Evolutionary conservation across 2,329 filamentous ascomycete species (phyloP).

Genomic region (Ustilaginoidea virens): DNA sequence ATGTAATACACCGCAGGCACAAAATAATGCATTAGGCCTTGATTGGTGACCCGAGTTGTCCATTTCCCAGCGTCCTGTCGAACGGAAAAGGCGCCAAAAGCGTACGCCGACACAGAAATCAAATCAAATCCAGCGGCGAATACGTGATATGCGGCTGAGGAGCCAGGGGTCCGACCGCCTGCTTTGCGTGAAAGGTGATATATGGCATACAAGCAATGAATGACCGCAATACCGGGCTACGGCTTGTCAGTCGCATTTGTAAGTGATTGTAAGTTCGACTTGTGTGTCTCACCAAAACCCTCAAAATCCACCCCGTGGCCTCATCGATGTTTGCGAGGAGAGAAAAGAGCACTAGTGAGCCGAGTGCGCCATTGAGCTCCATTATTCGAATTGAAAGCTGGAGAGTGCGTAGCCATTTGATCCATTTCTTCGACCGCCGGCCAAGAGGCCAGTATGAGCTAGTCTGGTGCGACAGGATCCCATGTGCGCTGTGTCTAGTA

Average conservation of each 20-base stretch:
- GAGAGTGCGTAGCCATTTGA: slow-evolving; percentile 52
- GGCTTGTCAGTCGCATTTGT: not conserved
- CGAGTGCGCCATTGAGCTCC: slow-evolving; percentile 53
- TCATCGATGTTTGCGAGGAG: slow-evolving; percentile 53
- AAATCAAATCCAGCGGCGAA: slow-evolving; percentile 65
- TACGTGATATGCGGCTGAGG: slow-evolving; percentile 76
- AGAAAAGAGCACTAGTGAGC: slow-evolving; percentile 61
- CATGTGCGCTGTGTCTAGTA: slow-evolving; percentile 27
- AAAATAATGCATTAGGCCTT: slow-evolving; percentile 41
- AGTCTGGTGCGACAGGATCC: slow-evolving; percentile 46
- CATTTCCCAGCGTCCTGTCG: slow-evolving; percentile 36
- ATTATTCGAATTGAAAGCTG: slow-evolving; percentile 55
- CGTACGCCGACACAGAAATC: slow-evolving; percentile 36
- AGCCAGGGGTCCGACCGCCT: slow-evolving; percentile 56
- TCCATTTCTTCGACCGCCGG: slow-evolving; percentile 50
- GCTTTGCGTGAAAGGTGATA: slow-evolving; percentile 64
- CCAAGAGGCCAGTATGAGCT: slow-evolving; percentile 51
- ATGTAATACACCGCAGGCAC: slow-evolving; percentile 53
- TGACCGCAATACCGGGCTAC: slow-evolving; percentile 59
- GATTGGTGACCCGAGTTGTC: slow-evolving; percentile 49
- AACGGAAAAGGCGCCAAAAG: slow-evolving; percentile 34
- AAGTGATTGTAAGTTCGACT: not conserved
- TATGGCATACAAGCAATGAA: slow-evolving; percentile 62
- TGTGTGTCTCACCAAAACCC: slow-evolving; percentile 48
- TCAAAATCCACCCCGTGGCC: slow-evolving; percentile 58